Evolutionary conservation across 1,139 yeast genomes (phyloP).

Genomic region (Sugiyamaella sp.): DNA sequence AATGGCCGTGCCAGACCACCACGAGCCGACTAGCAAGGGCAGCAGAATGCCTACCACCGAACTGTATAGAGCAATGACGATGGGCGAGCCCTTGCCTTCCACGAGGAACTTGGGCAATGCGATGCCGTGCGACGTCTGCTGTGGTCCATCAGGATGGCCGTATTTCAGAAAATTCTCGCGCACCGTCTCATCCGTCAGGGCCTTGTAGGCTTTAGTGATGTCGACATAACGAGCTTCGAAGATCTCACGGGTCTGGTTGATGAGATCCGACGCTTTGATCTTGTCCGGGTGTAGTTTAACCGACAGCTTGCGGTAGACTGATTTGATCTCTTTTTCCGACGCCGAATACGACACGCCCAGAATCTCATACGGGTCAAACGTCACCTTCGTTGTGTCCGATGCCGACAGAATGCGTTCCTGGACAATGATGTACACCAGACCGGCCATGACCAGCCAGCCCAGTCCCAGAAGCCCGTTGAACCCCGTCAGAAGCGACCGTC

Average conservation of each 20-base stretch:
- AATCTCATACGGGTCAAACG: slow-evolving; percentile 88
- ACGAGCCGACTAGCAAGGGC: slow-evolving; percentile 74
- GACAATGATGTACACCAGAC: slow-evolving; percentile 55
- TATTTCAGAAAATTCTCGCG: slow-evolving; percentile 80
- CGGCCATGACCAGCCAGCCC: slow-evolving; percentile 71
- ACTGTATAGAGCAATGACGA: slow-evolving; percentile 69
- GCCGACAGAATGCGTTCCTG: slow-evolving; percentile 41
- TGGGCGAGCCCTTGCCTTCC: slow-evolving; percentile 75
- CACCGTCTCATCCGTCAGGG: slow-evolving; percentile 87
- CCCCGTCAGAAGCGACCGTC: slow-evolving; percentile 37
- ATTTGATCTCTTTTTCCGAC: slow-evolving; percentile 74
- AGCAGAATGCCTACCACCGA: slow-evolving; percentile 72
- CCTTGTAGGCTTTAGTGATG: slow-evolving; percentile 90
- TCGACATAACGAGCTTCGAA: slow-evolving; percentile 79
- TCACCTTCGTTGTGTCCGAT: slow-evolving; percentile 6
- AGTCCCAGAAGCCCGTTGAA: slow-evolving; percentile 51
- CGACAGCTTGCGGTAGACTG: slow-evolving; percentile 83
- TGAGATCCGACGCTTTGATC: slow-evolving; percentile 50
- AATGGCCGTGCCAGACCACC: slow-evolving; percentile 88
- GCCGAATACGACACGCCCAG: slow-evolving; percentile 74
- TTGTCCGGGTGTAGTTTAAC: slow-evolving; percentile 94
- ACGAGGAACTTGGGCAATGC: slow-evolving; percentile 92
- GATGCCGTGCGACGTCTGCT: slow-evolving; percentile 91
- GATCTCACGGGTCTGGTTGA: slow-evolving; percentile 60
- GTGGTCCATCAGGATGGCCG: slow-evolving; percentile 99